A percentile compares a stretch with the other conserved stretches of the same genome.
These are phyloP conservation scores for Camptophora hylomeconis DNA, from an alignment of 2,329 filamentous ascomycete species.

Conservation along the genomic window DNA sequence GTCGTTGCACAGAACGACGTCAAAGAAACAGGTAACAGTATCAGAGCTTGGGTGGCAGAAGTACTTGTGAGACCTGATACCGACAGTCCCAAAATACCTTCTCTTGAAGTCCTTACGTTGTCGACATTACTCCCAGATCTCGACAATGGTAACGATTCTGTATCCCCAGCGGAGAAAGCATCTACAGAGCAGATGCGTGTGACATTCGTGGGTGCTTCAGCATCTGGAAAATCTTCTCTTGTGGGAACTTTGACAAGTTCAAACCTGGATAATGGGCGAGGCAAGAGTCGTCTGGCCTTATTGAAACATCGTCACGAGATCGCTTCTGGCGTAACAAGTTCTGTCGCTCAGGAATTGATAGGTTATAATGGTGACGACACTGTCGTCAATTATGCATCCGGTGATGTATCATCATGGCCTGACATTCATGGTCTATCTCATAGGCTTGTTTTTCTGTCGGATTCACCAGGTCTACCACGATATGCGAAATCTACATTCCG, in stretches of 20 bases:
- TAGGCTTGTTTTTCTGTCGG: slow-evolving; percentile 74
- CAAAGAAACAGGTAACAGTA: slow-evolving; percentile 25
- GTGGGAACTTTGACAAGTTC: slow-evolving; percentile 81
- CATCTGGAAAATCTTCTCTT: slow-evolving; percentile 83
- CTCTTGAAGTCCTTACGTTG: neutral
- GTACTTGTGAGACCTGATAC: slow-evolving; percentile 70
- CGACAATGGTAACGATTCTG: neutral
- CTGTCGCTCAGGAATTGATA: slow-evolving; percentile 83
- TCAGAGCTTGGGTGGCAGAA: slow-evolving; percentile 75
- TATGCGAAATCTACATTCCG: slow-evolving; percentile 81
- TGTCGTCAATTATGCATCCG: slow-evolving; percentile 61
- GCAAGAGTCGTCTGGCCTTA: slow-evolving; percentile 75
- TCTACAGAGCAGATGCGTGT: slow-evolving; percentile 66
- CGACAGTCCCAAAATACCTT: slow-evolving; percentile 20
- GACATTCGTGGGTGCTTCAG: slow-evolving; percentile 77
- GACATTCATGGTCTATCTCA: slow-evolving; percentile 77
- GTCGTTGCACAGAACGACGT: slow-evolving; percentile 70
- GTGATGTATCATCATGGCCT: slow-evolving; percentile 82
- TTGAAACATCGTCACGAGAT: slow-evolving; percentile 91
- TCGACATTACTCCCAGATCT: slow-evolving; percentile 1
- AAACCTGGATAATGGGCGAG: slow-evolving; percentile 78
- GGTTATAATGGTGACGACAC: slow-evolving; percentile 48
- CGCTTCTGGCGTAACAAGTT: slow-evolving; percentile 81
- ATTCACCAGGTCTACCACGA: slow-evolving; percentile 81
- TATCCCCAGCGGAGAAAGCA: slow-evolving; percentile 30